These are phyloP conservation scores for Desmodesmus armatus DNA, from an alignment of 139 green algal species.

Conservation along the genomic window DNA sequence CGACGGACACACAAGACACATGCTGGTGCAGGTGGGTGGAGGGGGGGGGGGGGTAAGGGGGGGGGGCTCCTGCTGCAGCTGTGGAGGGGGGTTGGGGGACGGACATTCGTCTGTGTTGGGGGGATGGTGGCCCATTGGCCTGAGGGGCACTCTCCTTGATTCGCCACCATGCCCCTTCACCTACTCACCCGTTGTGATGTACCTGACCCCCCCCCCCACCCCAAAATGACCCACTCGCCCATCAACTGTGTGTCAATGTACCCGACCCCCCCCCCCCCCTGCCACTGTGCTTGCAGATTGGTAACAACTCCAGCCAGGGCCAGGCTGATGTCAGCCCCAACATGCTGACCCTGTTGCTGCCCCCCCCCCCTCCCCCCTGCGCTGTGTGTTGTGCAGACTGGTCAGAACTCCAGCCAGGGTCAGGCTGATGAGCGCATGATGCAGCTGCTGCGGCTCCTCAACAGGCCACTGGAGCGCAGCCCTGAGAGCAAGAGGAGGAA, in stretches of 20 bases:
- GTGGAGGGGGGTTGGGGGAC: too few relatives aligned
- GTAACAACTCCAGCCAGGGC: conserved; percentile 68
- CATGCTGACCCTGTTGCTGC: neutral
- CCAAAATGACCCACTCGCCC: too few relatives aligned
- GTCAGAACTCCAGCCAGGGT: conserved; percentile 68
- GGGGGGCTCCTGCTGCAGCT: too few relatives aligned
- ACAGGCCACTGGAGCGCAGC: conserved; percentile 86
- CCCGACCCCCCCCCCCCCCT: too few relatives aligned
- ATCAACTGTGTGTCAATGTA: too few relatives aligned
- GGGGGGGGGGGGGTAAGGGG: neutral
- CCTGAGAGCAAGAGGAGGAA: conserved; percentile 71
- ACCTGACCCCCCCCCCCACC: too few relatives aligned
- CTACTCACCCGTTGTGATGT: too few relatives aligned
- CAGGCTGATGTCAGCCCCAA: too few relatives aligned
- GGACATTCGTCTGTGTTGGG: too few relatives aligned
- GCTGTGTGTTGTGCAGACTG: conserved; percentile 53
- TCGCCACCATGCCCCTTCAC: too few relatives aligned
- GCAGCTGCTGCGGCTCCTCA: conserved; percentile 78
- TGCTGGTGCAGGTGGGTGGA: conserved; percentile 83
- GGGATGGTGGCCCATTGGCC: too few relatives aligned
- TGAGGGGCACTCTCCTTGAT: too few relatives aligned
- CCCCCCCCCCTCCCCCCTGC: neutral
- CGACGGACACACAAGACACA: conserved; percentile 84
- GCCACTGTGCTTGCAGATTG: conserved; percentile 49
- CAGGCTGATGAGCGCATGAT: conserved; percentile 83